phyloP scores from a whole-genome alignment of 176 grass and related monocot genomes.

The Eleusine coracana region DNA sequence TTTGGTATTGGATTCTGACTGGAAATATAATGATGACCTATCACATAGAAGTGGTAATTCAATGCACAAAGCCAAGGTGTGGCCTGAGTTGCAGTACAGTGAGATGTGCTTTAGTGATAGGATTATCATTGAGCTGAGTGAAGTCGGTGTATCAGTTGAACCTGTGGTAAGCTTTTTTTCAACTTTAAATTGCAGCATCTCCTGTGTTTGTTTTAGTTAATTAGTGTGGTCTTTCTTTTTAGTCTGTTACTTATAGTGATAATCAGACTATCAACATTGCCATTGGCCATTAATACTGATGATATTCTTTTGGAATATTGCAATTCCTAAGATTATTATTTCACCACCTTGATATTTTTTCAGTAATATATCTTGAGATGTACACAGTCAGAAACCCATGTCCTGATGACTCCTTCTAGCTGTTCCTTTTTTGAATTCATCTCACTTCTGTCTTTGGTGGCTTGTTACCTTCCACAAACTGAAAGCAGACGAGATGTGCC shows the following conservation, averaged over 20 bases:
- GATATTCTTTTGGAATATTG: slow-evolving; percentile 17
- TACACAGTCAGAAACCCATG: background rate
- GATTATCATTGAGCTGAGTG: slow-evolving; percentile 76
- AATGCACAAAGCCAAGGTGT: slow-evolving; percentile 52
- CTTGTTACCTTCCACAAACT: background rate
- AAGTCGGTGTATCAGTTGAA: slow-evolving; percentile 73
- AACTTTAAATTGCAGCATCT: slow-evolving; percentile 21
- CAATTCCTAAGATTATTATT: slow-evolving; percentile 20
- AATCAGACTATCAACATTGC: slow-evolving; percentile 18
- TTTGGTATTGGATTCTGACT: slow-evolving; percentile 56
- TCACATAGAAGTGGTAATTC: slow-evolving; percentile 47
- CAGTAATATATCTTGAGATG: background rate
- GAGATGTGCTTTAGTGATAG: slow-evolving; percentile 77
- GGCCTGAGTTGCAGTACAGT: slow-evolving; percentile 66
- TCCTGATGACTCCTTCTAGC: background rate
- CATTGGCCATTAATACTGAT: background rate
- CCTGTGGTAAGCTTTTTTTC: slow-evolving; percentile 55
- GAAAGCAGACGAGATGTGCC: background rate
- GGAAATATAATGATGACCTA: slow-evolving; percentile 59
- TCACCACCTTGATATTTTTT: slow-evolving; percentile 7
- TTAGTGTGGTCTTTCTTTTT: slow-evolving; percentile 7
- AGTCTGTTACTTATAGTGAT: slow-evolving; percentile 14
- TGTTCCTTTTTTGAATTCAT: background rate
- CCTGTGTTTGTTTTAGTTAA: slow-evolving; percentile 19
- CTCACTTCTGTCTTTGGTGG: background rate